phyloP scores from a whole-genome alignment of 1,284 basidiomycete genomes.

The Omphalotus olearius region DNA sequence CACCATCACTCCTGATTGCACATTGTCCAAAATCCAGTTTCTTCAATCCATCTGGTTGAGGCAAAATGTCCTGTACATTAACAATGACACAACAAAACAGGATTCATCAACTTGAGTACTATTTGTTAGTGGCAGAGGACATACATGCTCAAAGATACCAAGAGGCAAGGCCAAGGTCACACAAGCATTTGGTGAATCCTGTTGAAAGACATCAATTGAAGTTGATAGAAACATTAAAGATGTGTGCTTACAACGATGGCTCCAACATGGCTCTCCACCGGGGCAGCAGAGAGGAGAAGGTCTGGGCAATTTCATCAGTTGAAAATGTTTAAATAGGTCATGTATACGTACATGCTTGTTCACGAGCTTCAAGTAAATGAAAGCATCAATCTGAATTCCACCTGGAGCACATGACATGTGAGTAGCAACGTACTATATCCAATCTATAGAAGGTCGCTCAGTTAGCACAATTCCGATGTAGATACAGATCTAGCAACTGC shows the following conservation, averaged over 20 bases:
- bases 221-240: background rate
- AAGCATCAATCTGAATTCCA: background rate
- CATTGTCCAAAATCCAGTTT: slow-evolving; percentile 60
- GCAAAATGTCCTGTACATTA: slow-evolving; percentile 51
- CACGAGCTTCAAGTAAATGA: slow-evolving; percentile 44
- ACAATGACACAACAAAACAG: background rate
- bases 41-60: slow-evolving; percentile 53
- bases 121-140: slow-evolving; percentile 15
- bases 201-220: background rate
- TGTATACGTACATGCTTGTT: slow-evolving; percentile 58
- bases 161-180: slow-evolving; percentile 69
- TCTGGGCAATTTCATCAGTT: slow-evolving; percentile 32
- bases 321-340: background rate
- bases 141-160: slow-evolving; percentile 69
- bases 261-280: slow-evolving; percentile 72
- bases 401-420: background rate
- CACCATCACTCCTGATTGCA: slow-evolving; percentile 62
- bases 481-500: background rate
- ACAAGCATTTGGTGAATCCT: slow-evolving; percentile 77
- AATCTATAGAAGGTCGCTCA: slow-evolving; percentile 31
- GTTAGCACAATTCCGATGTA: slow-evolving; percentile 2
- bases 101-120: background rate
- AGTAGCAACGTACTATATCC: slow-evolving; percentile 55
- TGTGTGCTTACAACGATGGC: slow-evolving; percentile 56
- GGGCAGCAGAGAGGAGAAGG: slow-evolving; percentile 71